Evolutionary conservation across 768 basidiomycete species (phyloP), one percentile per base, ranked within the genome.

Genomic region (Pleurotus ostreatus): DNA sequence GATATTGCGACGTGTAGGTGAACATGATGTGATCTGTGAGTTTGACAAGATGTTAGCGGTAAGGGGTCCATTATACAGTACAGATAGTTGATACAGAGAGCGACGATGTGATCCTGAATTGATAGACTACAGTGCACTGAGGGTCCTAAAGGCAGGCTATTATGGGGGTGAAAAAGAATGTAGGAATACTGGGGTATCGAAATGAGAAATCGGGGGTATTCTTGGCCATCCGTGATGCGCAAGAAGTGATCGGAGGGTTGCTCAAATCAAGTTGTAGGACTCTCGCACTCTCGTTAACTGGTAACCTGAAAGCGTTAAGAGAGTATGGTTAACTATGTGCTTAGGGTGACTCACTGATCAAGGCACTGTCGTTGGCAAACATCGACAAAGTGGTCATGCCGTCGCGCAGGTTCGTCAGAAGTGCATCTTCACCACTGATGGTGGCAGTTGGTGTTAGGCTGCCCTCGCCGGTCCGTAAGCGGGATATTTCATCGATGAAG

Each of bases 251-350:
- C 37, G 39, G 51, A n/a, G 39, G 39, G 38, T 40, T 12, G 15
- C 23, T 53, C 51, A 53, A 53, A 53, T 53, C 39, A 53, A 25
- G 39, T 41, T 53, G 55, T 72, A 76, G 15, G 77, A 74, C 58
- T 79, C 77, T 60, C 79, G 75, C 46, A 76, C 70, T 60, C 76
- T 77, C 57, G 69, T 71, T 43, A 77, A 66, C 66, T 79, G 78
- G 61, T 77, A 75, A 57, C 72, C 78, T 78, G 59, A 63, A 49
- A 39, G 57, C 34, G 23, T 45, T 46, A 30, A 48, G 30, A 34
- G 30, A 34, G 30, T 34, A 34, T 34, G 30, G 30, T 34, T 34
- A 49, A 18, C 22, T 18, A 48, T 22, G 26, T 13, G n/a, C n/a
- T 20, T n/a, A 38, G 49, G 49, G 41, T 46, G 43, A 74, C 78